Base-by-base conservation (phyloP, 1,284 basidiomycete species). In the Filobasidium uniguttulatum region DNA sequence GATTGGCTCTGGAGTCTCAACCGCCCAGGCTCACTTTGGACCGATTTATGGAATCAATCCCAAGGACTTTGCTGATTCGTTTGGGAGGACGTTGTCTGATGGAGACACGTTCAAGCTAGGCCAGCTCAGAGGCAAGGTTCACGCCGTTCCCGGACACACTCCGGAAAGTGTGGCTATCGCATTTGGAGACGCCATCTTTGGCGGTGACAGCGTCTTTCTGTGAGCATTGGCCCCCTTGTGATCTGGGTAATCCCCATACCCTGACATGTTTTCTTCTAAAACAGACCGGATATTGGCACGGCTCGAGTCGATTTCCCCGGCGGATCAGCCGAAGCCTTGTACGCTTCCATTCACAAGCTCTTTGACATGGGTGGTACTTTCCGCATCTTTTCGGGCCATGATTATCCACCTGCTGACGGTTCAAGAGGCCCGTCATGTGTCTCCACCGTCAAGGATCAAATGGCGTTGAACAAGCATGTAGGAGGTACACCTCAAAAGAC, bases 261-360 rank as follows among this genome's bases (percentile, higher is more conserved):
- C 9, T 31, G 4, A n/a, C 14, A 5, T 17, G 5, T 23, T 25
- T 9, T 17, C n/a, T n/a, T n/a, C 30, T 23, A 20, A 10, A 7
- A 0, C n/a, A 56, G 53, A 41, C 62, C 62, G 17, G 56, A 60
- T 35, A 56, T 62, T 12, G 60, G 60, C 20, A 58, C 60, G 3
- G 62, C 62, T 37, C 59, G 62, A 17, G 57, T 58, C 31, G 62
- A 64, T 49, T 64, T 64, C 46, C 61, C 62, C 14, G 57, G 59
- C 36, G 62, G 61, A 6, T 55, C 55, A 29, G 55, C 60, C 23
- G 23, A 47, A 2, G 43, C 40, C 15, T 55, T 64, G 26, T 61
- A 50, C 48, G 15, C 44, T 3, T 59, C 57, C 2, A 55, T 59
- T 2, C 56, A 58, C 20, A 45, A 44, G 28, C 58, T 64, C n/a